A percentile compares a stretch with the other conserved stretches of the same genome.
phyloP scores from a whole-genome alignment of 2,329 filamentous ascomycete species.

The Cercospora sesami region DNA sequence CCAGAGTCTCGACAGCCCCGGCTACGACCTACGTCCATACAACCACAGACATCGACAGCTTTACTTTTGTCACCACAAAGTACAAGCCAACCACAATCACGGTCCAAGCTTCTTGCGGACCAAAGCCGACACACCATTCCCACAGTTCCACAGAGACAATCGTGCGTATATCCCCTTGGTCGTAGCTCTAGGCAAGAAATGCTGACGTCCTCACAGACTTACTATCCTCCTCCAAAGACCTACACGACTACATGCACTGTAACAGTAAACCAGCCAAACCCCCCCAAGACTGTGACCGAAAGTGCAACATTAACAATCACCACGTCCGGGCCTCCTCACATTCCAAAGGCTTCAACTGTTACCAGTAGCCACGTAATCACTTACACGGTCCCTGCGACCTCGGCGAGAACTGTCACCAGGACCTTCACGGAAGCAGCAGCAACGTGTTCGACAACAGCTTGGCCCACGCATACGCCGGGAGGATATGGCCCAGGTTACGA shows the following conservation, averaged over 20 bases:
- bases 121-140: background rate
- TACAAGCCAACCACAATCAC: slow-evolving; percentile 12
- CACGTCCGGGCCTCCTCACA: background rate
- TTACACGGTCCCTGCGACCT: background rate
- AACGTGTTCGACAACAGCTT: background rate
- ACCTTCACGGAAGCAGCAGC: background rate
- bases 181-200: background rate
- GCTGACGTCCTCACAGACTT: background rate
- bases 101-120: background rate
- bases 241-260: background rate
- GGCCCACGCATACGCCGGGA: background rate
- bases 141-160: background rate
- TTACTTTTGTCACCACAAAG: background rate
- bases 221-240: background rate
- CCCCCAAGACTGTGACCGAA: background rate
- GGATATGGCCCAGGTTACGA: background rate
- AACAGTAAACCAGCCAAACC: background rate
- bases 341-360: background rate
- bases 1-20: background rate
- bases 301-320: background rate
- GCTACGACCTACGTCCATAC: background rate
- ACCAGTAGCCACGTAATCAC: background rate
- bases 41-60: background rate
- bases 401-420: background rate
- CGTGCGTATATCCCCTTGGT: background rate